A percentile compares a stretch with the other conserved stretches of the same genome.
Conservation (phyloP, 768 basidiomycete species). For the Amanita subjunquillea region DNA sequence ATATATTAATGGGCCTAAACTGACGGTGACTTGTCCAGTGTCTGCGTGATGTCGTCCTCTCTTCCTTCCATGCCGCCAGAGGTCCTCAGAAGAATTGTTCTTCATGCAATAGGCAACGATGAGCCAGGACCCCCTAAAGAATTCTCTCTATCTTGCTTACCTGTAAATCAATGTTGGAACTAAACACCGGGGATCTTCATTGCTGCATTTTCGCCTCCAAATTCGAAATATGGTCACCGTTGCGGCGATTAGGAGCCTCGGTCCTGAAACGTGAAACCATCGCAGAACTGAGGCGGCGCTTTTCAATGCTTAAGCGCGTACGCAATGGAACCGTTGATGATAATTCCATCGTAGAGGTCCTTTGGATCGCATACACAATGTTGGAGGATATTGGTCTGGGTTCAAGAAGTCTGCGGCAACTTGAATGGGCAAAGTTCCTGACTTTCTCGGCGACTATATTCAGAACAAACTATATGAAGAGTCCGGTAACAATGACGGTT, state of each 20-base stretch:
- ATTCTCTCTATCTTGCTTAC: conserved; percentile 18
- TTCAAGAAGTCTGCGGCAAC: conserved; percentile 35
- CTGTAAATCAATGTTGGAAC: conserved; percentile 20
- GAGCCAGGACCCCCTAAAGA: conserved; percentile 22
- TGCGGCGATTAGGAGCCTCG: conserved; percentile 23
- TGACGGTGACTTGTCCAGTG: conserved; percentile 7
- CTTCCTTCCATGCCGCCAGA: conserved; percentile 21
- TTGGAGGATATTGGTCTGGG: conserved; percentile 40
- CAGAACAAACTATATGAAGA: conserved; percentile 27
- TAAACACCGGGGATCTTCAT: conserved; percentile 20
- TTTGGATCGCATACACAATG: conserved; percentile 49
- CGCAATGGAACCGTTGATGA: conserved; percentile 24
- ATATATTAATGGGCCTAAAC: conserved; percentile 1
- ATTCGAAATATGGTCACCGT: conserved; percentile 37
- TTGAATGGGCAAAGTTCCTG: conserved; percentile 29
- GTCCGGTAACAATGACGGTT: conserved; percentile 28
- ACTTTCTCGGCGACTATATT: conserved; percentile 30
- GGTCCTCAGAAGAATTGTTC: conserved; percentile 23
- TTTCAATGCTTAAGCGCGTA: conserved; percentile 33
- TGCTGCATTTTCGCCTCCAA: conserved; percentile 30
- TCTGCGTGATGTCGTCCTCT: conserved; percentile 20
- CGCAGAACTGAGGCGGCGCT: conserved; percentile 35
- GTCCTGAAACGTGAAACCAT: conserved; percentile 22
- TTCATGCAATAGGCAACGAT: conserved; percentile 18
- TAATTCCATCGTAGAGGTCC: conserved; percentile 27